phyloP scores from a whole-genome alignment of 2,329 filamentous ascomycete genomes.

The Chrysoporthe austroafricana region DNA sequence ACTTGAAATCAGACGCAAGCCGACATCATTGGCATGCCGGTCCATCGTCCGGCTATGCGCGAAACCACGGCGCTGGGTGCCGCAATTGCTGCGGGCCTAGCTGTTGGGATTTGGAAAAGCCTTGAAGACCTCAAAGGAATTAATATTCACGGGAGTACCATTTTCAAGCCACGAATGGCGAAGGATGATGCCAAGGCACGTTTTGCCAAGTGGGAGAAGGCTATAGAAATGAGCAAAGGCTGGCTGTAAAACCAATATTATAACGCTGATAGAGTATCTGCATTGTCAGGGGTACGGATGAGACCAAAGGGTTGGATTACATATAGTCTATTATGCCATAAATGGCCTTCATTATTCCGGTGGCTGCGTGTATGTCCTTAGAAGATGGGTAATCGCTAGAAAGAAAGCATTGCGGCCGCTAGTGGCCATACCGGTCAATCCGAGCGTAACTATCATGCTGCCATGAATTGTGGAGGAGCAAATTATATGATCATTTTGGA shows the following conservation, averaged over 20 bases:
- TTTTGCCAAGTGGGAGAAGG: conserved; percentile 75
- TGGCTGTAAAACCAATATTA: conserved; percentile 53
- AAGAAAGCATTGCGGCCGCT: too few species aligned
- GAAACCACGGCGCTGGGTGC: conserved; percentile 83
- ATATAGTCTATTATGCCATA: too few species aligned
- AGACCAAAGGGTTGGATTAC: not conserved
- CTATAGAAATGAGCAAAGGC: conserved; percentile 77
- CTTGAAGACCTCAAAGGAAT: conserved; percentile 74
- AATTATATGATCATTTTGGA: too few species aligned
- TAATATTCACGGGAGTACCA: conserved; percentile 69
- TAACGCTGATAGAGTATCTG: too few species aligned
- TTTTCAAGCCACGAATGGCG: conserved; percentile 70
- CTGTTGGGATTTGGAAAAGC: conserved; percentile 73
- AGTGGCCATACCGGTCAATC: too few species aligned
- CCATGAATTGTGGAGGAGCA: too few species aligned
- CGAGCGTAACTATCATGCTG: too few species aligned
- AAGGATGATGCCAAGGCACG: conserved; percentile 61
- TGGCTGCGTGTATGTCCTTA: too few species aligned
- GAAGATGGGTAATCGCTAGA: too few species aligned
- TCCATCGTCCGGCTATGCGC: conserved; percentile 78
- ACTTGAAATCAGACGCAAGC: conserved; percentile 63
- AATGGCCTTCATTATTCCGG: too few species aligned
- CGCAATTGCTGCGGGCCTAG: conserved; percentile 81
- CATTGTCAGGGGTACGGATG: not conserved
- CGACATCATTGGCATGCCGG: conserved; percentile 78